These are phyloP conservation scores for Lanmaoa rubissima DNA, from an alignment of 768 basidiomycete species.

Conservation along the genomic window DNA sequence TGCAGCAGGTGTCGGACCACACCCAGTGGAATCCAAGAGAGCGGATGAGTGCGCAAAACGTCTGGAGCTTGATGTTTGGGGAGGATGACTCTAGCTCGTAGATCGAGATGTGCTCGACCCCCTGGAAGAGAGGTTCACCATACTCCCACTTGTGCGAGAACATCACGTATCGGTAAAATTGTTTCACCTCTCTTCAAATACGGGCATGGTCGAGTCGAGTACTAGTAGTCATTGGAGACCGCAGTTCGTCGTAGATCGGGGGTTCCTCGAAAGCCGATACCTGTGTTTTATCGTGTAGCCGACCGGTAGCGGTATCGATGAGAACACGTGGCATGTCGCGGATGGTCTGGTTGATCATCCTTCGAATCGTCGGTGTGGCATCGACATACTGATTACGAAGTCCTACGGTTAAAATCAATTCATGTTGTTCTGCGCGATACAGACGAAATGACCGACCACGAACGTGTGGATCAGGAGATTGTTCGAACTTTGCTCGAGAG, in stretches of 20 bases:
- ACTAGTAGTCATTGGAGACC: background rate
- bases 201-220: background rate
- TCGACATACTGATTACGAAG: background rate
- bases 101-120: too few relatives aligned
- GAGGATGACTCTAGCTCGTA: too few relatives aligned
- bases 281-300: background rate
- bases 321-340: constrained; percentile 1
- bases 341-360: background rate
- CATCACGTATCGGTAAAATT: constrained; percentile 7
- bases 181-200: background rate
- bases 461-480: background rate
- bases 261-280: constrained; percentile 1
- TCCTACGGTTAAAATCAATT: background rate
- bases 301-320: constrained; percentile 4
- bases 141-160: too few relatives aligned
- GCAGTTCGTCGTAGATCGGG: background rate
- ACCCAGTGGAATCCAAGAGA: too few relatives aligned
- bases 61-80: too few relatives aligned
- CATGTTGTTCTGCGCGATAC: too few relatives aligned
- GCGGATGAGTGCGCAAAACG: too few relatives aligned
- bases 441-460: background rate
- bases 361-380: background rate
- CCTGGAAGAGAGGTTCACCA: too few relatives aligned
- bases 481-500: background rate
- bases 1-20: too few relatives aligned